phyloP scores from a whole-genome alignment of 352 stramenopile species.

The Phytophthora pini region DNA sequence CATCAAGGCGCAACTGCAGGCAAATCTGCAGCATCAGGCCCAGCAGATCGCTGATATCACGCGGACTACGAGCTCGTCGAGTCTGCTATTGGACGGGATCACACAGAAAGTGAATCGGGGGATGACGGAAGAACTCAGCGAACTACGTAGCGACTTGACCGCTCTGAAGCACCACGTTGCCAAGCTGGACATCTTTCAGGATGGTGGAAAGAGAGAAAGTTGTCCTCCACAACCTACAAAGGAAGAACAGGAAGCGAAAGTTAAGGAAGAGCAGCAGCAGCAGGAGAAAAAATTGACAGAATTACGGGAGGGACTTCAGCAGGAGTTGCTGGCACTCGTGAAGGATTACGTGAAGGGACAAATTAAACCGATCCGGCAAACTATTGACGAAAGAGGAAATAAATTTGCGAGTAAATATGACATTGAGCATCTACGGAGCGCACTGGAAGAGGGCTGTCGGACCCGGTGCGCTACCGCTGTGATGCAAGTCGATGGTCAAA shows the following conservation, averaged over 20 bases:
- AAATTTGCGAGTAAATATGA: constrained; percentile 28
- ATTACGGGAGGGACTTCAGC: constrained; percentile 25
- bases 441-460: constrained; percentile 27
- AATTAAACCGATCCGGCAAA: constrained; percentile 16
- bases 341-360: constrained; percentile 34
- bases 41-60: constrained; percentile 79
- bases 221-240: constrained; percentile 16
- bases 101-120: constrained; percentile 73
- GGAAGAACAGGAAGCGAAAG: constrained; percentile 28
- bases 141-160: constrained; percentile 60
- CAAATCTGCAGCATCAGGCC: constrained; percentile 74
- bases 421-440: constrained; percentile 24
- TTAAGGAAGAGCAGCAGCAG: constrained; percentile 24
- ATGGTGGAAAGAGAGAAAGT: constrained; percentile 11
- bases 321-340: constrained; percentile 19
- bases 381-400: constrained; percentile 16
- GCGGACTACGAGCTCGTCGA: constrained; percentile 61
- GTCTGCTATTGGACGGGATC: constrained; percentile 61
- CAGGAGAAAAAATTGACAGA: constrained; percentile 27
- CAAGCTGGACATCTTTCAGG: constrained; percentile 46
- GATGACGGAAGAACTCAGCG: constrained; percentile 54
- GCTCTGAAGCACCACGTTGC: constrained; percentile 62
- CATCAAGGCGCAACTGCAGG: constrained; percentile 80
- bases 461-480: constrained; percentile 15
- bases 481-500: constrained; percentile 18